Evolutionary conservation across 345 rosid genomes (phyloP).

Genomic region (Eucalyptus dawsonii): DNA sequence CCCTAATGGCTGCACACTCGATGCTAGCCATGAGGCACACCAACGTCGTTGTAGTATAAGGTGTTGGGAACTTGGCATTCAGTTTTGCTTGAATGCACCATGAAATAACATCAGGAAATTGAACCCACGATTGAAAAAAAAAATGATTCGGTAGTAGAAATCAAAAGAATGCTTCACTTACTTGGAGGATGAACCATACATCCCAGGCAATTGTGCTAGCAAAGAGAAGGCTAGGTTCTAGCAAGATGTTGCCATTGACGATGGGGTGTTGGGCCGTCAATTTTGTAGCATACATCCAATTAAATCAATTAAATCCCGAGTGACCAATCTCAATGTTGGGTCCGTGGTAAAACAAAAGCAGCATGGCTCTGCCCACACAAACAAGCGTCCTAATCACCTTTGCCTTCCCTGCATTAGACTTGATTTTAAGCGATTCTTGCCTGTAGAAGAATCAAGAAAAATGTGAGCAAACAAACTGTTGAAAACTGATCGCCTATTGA

Average conservation of each 20-base stretch:
- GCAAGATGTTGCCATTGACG: conserved; percentile 19
- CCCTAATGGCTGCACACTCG: conserved; percentile 31
- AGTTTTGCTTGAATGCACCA: conserved; percentile 26
- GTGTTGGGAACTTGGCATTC: conserved; percentile 50
- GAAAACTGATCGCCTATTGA: too few relatives aligned
- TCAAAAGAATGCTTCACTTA: conserved; percentile 1
- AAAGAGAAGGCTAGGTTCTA: conserved; percentile 54
- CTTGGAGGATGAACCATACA: conserved; percentile 62
- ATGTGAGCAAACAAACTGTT: background rate
- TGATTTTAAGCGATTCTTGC: background rate
- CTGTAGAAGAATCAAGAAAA: background rate
- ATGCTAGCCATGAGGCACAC: conserved; percentile 64
- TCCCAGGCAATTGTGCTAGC: conserved; percentile 43
- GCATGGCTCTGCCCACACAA: conserved; percentile 83
- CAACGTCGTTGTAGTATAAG: conserved; percentile 55
- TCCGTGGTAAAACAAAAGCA: conserved; percentile 76
- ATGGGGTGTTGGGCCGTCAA: background rate
- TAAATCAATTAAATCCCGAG: conserved; percentile 45
- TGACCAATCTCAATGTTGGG: conserved; percentile 29
- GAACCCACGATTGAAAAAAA: too few relatives aligned
- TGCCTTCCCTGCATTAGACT: conserved; percentile 1
- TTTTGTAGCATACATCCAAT: conserved; percentile 27
- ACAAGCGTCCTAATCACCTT: conserved; percentile 57
- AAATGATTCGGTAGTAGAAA: background rate
- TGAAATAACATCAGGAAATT: background rate